These are phyloP conservation scores for Ilex paraguariensis DNA, from an alignment of 305 asterid genomes.

Conservation along the genomic window DNA sequence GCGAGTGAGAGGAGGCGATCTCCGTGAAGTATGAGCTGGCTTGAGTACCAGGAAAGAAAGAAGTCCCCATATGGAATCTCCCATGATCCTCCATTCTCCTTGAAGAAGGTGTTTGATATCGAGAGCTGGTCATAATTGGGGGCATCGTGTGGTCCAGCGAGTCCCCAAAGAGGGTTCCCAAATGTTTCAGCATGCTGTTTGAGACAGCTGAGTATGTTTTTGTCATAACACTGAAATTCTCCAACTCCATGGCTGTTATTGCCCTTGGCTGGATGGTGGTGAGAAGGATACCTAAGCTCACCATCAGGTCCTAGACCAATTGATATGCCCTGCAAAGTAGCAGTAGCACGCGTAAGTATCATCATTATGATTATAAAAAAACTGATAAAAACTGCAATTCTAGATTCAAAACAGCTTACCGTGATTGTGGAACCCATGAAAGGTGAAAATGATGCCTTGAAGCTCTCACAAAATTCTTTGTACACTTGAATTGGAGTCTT, in stretches of 20 bases:
- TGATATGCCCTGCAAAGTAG: conserved; percentile 55
- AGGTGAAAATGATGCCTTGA: conserved; percentile 51
- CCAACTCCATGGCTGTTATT: conserved; percentile 48
- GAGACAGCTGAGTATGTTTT: conserved; percentile 55
- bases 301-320: conserved; percentile 91
- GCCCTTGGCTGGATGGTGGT: conserved; percentile 26
- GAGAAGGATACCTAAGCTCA: conserved; percentile 80
- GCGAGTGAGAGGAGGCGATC: conserved; percentile 60
- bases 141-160: conserved; percentile 78
- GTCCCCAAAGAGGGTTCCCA: conserved; percentile 79
- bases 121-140: conserved; percentile 45
- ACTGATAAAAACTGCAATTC: neutral
- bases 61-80: conserved; percentile 67
- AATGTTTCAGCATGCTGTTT: conserved; percentile 43
- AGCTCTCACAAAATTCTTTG: conserved; percentile 50
- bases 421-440: conserved; percentile 73
- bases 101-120: conserved; percentile 48
- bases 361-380: neutral
- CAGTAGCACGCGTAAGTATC: neutral
- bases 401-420: conserved; percentile 29
- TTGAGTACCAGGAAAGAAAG: conserved; percentile 80
- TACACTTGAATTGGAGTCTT: conserved; percentile 74
- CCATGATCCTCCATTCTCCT: conserved; percentile 76
- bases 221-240: conserved; percentile 83
- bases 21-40: conserved; percentile 53